A percentile compares a stretch with the other conserved stretches of the same genome.
phyloP scores from a whole-genome alignment of 2,329 filamentous ascomycete genomes.

The Colletotrichum orchidophilum region DNA sequence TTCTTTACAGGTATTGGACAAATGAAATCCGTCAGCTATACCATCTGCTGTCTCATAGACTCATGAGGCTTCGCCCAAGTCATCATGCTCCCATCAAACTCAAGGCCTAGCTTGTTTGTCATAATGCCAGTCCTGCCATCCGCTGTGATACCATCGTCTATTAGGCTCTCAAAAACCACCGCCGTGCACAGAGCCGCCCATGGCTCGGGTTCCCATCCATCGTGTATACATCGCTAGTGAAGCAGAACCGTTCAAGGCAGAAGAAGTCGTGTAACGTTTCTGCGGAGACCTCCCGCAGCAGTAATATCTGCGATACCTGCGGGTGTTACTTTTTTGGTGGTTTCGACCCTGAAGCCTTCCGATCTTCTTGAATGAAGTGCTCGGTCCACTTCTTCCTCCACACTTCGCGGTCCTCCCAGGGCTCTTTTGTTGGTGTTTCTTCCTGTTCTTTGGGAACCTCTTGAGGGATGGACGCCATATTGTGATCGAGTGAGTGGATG shows the following conservation, averaged over 20 bases:
- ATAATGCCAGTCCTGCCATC: conserved; percentile 6
- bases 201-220: neutral
- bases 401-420: conserved; percentile 31
- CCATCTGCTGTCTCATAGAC: conserved; percentile 6
- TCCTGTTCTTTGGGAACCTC: conserved; percentile 32
- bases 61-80: neutral
- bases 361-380: conserved; percentile 24
- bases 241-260: neutral
- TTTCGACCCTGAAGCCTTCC: conserved; percentile 23
- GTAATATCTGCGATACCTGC: neutral
- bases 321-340: conserved; percentile 17
- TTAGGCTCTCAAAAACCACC: neutral
- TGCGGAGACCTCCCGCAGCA: neutral
- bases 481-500: conserved; percentile 32
- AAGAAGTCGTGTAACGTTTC: neutral
- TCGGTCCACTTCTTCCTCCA: conserved; percentile 33
- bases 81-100: conserved; percentile 11
- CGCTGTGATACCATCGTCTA: conserved; percentile 7
- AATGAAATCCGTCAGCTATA: conserved; percentile 11
- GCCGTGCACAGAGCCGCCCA: too few species aligned
- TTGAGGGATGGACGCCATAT: conserved; percentile 29
- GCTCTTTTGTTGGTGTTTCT: conserved; percentile 24
- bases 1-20: neutral
- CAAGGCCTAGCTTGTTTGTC: neutral
- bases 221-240: neutral